Conservation (phyloP, 78 protist species). For the Emiliania huxleyi region DNA sequence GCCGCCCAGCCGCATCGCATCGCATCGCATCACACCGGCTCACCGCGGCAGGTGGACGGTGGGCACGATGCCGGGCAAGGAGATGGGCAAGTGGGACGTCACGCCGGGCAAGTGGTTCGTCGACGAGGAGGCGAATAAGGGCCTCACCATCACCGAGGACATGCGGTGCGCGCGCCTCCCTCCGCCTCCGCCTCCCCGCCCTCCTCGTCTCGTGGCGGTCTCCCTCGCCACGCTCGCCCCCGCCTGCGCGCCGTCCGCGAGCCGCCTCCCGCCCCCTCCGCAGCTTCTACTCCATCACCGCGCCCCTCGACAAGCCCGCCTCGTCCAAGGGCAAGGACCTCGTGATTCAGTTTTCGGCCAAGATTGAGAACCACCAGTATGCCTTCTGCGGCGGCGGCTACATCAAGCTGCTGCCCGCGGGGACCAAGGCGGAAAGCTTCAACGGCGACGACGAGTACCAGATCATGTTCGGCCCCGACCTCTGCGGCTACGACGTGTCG, state of each 20-base stretch:
- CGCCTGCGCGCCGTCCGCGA: not conserved
- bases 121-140: not conserved
- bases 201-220: not conserved
- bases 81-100: not conserved
- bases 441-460: conserved; percentile 73
- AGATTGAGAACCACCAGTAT: conserved; percentile 39
- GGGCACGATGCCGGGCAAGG: not conserved
- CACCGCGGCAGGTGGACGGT: not conserved
- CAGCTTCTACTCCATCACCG: conserved; percentile 33
- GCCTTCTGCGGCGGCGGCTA: conserved; percentile 78
- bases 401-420: conserved; percentile 86
- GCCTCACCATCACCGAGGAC: not conserved
- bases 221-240: too few species aligned
- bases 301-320: conserved; percentile 28
- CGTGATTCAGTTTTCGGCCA: conserved; percentile 79
- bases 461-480: conserved; percentile 93
- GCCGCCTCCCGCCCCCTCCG: not conserved
- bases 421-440: conserved; percentile 65
- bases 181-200: not conserved
- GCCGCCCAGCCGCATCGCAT: not conserved
- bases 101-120: not conserved
- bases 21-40: too few species aligned
- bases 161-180: not conserved
- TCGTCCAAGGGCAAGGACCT: conserved; percentile 38
- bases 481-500: conserved; percentile 75